Evolutionary conservation across 192 early-diverging fungal species (phyloP).

Genomic region (Gamsiella multidivaricata): DNA sequence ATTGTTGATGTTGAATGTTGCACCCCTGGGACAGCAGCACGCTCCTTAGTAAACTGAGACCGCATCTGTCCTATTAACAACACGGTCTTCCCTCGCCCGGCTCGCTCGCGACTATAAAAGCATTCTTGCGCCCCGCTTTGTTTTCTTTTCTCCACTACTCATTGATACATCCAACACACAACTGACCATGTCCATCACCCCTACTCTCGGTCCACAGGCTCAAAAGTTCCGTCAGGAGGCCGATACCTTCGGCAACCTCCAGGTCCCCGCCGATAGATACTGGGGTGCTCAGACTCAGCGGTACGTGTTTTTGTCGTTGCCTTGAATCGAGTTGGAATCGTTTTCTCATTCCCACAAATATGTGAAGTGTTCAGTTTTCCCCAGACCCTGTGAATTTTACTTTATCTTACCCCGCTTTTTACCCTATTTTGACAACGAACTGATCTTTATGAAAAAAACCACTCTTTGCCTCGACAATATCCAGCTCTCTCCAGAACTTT

Average conservation of each 20-base stretch:
- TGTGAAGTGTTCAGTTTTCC: background rate
- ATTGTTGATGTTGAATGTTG: too few relatives aligned
- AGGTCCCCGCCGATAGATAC: constrained; percentile 96
- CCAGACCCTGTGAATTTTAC: background rate
- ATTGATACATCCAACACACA: background rate
- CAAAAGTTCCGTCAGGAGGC: constrained; percentile 78
- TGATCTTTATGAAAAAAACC: background rate
- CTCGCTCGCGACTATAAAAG: background rate
- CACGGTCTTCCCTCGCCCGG: background rate
- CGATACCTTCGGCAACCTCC: constrained; percentile 94
- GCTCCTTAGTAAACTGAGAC: too few relatives aligned
- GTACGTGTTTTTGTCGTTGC: constrained; percentile 58
- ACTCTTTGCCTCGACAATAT: background rate
- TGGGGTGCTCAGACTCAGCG: constrained; percentile 98
- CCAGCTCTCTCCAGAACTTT: constrained; percentile 94
- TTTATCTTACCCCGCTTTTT: constrained; percentile 11
- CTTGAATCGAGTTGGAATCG: too few relatives aligned
- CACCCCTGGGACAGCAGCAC: too few relatives aligned
- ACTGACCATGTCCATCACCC: constrained; percentile 28
- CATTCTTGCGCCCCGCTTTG: background rate
- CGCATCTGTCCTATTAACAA: background rate
- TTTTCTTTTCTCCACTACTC: background rate
- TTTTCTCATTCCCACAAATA: background rate
- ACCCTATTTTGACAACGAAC: constrained; percentile 7
- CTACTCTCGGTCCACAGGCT: constrained; percentile 55